A percentile compares a stretch with the other conserved stretches of the same genome.
phyloP scores from a whole-genome alignment of 1,284 basidiomycete species.

The Rhizoctonia solani region DNA sequence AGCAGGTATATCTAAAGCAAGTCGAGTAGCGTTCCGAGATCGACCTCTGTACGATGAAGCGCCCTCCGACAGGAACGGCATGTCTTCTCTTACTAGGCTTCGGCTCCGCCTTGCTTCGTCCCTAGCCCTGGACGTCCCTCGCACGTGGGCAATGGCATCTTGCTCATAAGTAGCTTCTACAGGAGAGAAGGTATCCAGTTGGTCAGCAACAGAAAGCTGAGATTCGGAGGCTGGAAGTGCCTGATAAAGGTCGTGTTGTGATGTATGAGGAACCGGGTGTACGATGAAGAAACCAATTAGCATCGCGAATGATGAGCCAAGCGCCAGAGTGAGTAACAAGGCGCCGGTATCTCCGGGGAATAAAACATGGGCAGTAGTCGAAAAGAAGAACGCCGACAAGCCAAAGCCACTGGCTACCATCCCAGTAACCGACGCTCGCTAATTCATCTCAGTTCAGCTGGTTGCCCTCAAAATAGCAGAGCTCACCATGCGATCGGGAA shows the following conservation, averaged over 20 bases:
- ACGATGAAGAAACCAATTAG: constrained; percentile 67
- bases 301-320: constrained; percentile 73
- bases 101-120: constrained; percentile 1
- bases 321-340: constrained; percentile 68
- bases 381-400: constrained; percentile 80
- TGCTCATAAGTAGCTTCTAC: constrained; percentile 33
- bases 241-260: constrained; percentile 13
- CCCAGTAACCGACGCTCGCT: constrained; percentile 73
- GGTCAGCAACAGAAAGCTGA: constrained; percentile 17
- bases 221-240: constrained; percentile 17
- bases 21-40: constrained; percentile 3
- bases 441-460: background rate
- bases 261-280: constrained; percentile 58
- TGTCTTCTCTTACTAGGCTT: constrained; percentile 6
- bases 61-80: constrained; percentile 14
- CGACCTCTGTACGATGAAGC: constrained; percentile 5
- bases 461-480: background rate
- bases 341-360: constrained; percentile 73
- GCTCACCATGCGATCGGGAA: constrained; percentile 44
- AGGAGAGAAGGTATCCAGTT: constrained; percentile 36
- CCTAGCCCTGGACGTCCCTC: background rate
- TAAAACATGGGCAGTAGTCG: constrained; percentile 62
- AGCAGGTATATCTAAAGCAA: background rate
- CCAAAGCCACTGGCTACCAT: constrained; percentile 83
- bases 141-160: constrained; percentile 19